Evolutionary conservation across 306 rosid genomes (phyloP).

Genomic region (Glycyrrhiza uralensis): DNA sequence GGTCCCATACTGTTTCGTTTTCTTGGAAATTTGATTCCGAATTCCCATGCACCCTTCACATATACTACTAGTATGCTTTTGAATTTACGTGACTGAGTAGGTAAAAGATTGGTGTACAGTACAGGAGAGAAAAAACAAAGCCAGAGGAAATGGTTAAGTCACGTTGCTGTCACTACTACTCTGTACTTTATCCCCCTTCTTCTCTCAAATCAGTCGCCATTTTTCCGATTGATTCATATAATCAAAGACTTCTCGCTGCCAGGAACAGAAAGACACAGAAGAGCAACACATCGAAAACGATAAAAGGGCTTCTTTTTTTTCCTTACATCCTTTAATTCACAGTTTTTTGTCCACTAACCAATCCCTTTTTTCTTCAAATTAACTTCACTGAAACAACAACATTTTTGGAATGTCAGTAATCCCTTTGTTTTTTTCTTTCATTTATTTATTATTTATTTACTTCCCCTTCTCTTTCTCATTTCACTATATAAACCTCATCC

Average conservation of each 20-base stretch:
- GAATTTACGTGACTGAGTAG: constrained; percentile 67
- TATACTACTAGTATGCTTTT: constrained; percentile 35
- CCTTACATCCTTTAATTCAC: not conserved
- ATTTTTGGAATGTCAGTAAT: constrained; percentile 47
- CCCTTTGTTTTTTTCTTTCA: constrained; percentile 23
- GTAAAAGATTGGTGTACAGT: constrained; percentile 61
- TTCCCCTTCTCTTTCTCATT: not conserved
- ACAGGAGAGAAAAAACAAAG: constrained; percentile 21
- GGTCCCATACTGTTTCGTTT: constrained; percentile 29
- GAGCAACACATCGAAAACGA: not conserved
- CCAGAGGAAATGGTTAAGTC: constrained; percentile 54
- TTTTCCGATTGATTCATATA: constrained; percentile 17
- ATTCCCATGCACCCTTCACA: constrained; percentile 29
- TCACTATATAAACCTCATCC: constrained; percentile 42
- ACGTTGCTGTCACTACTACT: constrained; percentile 47
- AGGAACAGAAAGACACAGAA: not conserved
- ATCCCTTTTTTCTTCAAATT: constrained; percentile 29
- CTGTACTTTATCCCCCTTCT: constrained; percentile 43
- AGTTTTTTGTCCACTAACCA: constrained; percentile 28
- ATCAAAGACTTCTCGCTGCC: constrained; percentile 37
- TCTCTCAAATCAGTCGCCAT: constrained; percentile 57
- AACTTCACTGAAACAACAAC: constrained; percentile 35
- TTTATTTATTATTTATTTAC: too few relatives aligned
- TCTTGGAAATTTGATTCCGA: constrained; percentile 36
- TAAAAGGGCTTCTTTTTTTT: not conserved